A percentile compares a stretch with the other conserved stretches of the same genome.
Evolutionary conservation across 2,329 filamentous ascomycete genomes (phyloP).

Genomic region (Paraconiothyrium brasiliense): DNA sequence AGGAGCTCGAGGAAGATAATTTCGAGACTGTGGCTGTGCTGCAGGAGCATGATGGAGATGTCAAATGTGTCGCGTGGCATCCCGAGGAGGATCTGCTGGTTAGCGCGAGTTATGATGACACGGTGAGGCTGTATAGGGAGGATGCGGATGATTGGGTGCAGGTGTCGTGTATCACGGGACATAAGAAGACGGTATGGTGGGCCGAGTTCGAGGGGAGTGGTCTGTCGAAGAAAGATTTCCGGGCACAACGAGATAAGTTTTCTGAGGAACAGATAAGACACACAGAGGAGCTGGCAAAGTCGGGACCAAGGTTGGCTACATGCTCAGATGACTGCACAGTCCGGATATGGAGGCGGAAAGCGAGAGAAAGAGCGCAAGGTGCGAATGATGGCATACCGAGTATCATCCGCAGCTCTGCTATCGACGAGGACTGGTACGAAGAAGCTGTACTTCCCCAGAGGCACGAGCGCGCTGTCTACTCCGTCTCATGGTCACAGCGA

Average conservation of each 20-base stretch:
- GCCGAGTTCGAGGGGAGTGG: slow-evolving; percentile 70
- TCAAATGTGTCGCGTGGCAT: slow-evolving; percentile 94
- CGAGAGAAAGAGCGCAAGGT: slow-evolving; percentile 59
- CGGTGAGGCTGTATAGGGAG: slow-evolving; percentile 86
- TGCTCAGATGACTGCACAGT: slow-evolving; percentile 85
- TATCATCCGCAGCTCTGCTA: slow-evolving; percentile 77
- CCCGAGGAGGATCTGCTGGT: slow-evolving; percentile 81
- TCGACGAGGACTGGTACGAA: slow-evolving; percentile 85
- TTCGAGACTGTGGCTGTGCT: slow-evolving; percentile 96
- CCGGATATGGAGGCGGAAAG: slow-evolving; percentile 77
- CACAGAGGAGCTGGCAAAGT: slow-evolving; percentile 50
- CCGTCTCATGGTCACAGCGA: slow-evolving; percentile 80
- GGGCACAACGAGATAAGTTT: slow-evolving; percentile 32
- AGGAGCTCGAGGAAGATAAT: slow-evolving; percentile 93
- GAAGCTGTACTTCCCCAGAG: slow-evolving; percentile 76
- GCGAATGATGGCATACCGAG: slow-evolving; percentile 77
- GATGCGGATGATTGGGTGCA: slow-evolving; percentile 95
- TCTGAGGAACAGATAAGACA: slow-evolving; percentile 46
- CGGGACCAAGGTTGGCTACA: slow-evolving; percentile 73
- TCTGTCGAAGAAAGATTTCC: slow-evolving; percentile 40
- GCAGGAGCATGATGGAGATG: slow-evolving; percentile 93
- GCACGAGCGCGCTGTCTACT: slow-evolving; percentile 85
- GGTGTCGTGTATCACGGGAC: slow-evolving; percentile 81
- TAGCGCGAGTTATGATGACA: slow-evolving; percentile 94
- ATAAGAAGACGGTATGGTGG: slow-evolving; percentile 89